These are phyloP conservation scores for Linnemannia exigua DNA, from an alignment of 192 early-diverging fungal genomes.

Conservation along the genomic window DNA sequence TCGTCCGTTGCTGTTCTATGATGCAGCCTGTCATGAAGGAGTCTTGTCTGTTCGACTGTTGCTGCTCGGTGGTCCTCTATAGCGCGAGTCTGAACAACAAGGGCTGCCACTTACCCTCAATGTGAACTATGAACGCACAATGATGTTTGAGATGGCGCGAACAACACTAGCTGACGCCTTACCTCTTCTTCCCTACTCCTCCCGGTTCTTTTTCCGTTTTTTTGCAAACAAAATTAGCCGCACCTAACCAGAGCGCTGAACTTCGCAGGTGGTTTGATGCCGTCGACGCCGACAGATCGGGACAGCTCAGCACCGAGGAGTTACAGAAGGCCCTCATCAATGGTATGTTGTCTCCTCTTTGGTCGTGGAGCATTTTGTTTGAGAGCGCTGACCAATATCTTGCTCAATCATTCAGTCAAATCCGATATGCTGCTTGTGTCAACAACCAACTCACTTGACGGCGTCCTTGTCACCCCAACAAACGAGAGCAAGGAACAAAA, in stretches of 20 bases:
- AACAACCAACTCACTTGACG: neutral
- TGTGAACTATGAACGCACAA: neutral
- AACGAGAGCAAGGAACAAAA: neutral
- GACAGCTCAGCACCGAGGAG: slow-evolving; percentile 77
- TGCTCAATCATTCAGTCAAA: neutral
- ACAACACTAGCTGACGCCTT: neutral
- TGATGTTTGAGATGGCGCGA: neutral
- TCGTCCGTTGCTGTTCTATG: too few species aligned
- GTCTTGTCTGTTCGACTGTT: neutral
- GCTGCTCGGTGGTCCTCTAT: neutral
- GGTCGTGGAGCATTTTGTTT: neutral
- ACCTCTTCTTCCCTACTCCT: neutral
- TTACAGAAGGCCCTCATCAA: slow-evolving; percentile 82
- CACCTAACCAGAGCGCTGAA: slow-evolving; percentile 19
- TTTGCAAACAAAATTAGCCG: neutral
- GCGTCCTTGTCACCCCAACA: neutral
- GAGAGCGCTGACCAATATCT: slow-evolving; percentile 8
- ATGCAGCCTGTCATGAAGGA: too few species aligned
- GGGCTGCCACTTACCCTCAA: neutral
- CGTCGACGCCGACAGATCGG: slow-evolving; percentile 76
- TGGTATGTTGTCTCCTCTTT: slow-evolving; percentile 40
- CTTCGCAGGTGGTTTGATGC: slow-evolving; percentile 69
- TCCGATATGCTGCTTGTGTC: too few species aligned
- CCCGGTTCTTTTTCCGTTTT: neutral
- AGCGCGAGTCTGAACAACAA: neutral